Percentiles rank a stretch among this genome's conserved stretches.
Conservation (phyloP, 1,139 yeast species). For the Yamadazyma kanchanaburiensis region DNA sequence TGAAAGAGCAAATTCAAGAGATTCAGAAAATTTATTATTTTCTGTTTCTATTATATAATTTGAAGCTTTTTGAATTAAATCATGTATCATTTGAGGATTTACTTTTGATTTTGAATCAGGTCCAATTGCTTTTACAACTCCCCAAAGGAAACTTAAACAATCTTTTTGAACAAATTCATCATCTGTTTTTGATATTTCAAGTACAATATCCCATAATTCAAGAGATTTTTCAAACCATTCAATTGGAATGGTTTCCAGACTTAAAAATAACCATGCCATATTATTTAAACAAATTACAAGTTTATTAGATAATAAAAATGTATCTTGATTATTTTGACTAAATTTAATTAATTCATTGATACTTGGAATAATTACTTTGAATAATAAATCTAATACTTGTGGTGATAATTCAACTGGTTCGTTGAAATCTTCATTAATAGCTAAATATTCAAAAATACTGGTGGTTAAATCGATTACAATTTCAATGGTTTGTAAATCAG, state of each 20-base stretch:
- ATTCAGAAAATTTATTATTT: constrained; percentile 12
- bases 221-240: constrained; percentile 31
- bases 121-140: constrained; percentile 46
- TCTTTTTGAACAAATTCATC: constrained; percentile 38
- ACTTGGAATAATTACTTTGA: constrained; percentile 36
- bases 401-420: constrained; percentile 20
- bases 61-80: constrained; percentile 20
- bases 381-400: constrained; percentile 22
- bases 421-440: constrained; percentile 24
- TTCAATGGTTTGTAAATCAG: constrained; percentile 62
- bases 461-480: constrained; percentile 72
- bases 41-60: constrained; percentile 4
- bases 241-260: constrained; percentile 31
- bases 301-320: constrained; percentile 45
- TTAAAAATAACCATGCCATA: constrained; percentile 51
- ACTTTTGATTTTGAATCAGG: constrained; percentile 25
- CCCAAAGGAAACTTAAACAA: constrained; percentile 61
- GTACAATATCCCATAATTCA: constrained; percentile 36
- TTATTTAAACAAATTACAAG: constrained; percentile 70
- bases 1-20: constrained; percentile 24
- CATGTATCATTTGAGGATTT: constrained; percentile 21
- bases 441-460: constrained; percentile 62
- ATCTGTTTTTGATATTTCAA: constrained; percentile 14
- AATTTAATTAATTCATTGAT: constrained; percentile 37
- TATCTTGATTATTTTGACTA: constrained; percentile 20